Percentiles rank a stretch among this genome's conserved stretches.
Evolutionary conservation across 1,284 basidiomycete genomes (phyloP).

Genomic region (Trametes hirsuta): DNA sequence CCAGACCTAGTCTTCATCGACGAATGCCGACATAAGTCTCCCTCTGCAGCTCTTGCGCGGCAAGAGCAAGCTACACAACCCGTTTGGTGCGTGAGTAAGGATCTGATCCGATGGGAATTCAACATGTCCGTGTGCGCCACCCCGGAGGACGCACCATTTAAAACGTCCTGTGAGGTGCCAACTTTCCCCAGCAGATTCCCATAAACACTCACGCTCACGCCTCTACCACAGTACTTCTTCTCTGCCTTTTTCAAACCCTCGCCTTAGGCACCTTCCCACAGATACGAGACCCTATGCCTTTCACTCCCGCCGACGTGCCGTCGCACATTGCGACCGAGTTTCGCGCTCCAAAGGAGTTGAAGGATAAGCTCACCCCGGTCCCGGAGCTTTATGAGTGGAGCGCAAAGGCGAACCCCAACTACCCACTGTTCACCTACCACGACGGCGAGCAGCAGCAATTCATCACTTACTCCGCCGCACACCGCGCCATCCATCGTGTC

Average conservation of each 20-base stretch:
- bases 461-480: conserved; percentile 17
- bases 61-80: not conserved
- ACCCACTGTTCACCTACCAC: conserved; percentile 23
- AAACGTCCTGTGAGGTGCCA: not conserved
- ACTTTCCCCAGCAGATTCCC: not conserved
- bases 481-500: conserved; percentile 19
- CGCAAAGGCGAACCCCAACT: conserved; percentile 19
- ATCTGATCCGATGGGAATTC: conserved; percentile 5
- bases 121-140: not conserved
- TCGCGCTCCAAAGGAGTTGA: conserved; percentile 1
- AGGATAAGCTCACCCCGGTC: not conserved
- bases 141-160: not conserved
- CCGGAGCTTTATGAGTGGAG: conserved; percentile 19
- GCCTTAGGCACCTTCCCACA: not conserved
- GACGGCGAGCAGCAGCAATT: conserved; percentile 14
- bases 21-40: not conserved
- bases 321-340: conserved; percentile 16
- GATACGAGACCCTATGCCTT: conserved; percentile 6
- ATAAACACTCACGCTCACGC: not conserved
- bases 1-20: too few relatives aligned
- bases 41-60: not conserved
- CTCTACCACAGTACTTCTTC: not conserved
- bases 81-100: not conserved
- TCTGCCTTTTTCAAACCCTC: not conserved
- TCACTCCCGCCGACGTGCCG: conserved; percentile 15